Evolutionary conservation across 345 rosid species (phyloP), one percentile per base, ranked within the genome.

Genomic region (Salix brachista): DNA sequence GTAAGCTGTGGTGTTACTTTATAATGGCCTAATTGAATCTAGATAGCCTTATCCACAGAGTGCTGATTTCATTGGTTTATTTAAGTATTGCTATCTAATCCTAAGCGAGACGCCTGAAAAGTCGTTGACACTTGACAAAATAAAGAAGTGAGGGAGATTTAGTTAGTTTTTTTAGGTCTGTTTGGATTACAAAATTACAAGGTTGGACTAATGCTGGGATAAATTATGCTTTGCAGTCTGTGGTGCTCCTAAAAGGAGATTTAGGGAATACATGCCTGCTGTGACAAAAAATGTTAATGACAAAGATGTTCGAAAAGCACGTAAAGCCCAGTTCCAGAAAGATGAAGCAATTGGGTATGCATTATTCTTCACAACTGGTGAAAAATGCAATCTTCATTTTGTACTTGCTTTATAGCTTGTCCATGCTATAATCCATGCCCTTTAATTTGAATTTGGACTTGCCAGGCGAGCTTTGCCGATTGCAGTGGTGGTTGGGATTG

Each of bases 171-270:
- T n/a, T n/a, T n/a, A 25, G 50, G 69, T 9, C 19, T 62, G 13
- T 50, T 50, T 18, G 6, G 3, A 50, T 50, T 19, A 52, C 58
- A 52, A 7, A 65, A 52, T 52, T 18, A 18, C 58, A 6, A 52
- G 58, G 58, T 19, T 52, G 2, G 19, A 8, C 1, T 52, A 52
- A 52, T 52, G n/a, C n/a, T 1, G 23, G 18, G 28, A 3, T 23
- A 68, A 61, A 44, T 39, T 17, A 3, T n/a, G n/a, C n/a, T n/a
- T n/a, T 65, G 44, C 90, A 93, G 99, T 95, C 62, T 95, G 98
- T 79, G 97, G 93, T 73, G 99, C 98, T 79, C 97, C 99, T 9
- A 95, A 95, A 79, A 81, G 99, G 76, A 88, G 99, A 74, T 93
- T 95, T 50, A 93, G 84, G 85, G 73, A 87, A 21, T 95, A 90